Conservation (phyloP, 73 alveolate species). For the Tetrahymena borealis region DNA sequence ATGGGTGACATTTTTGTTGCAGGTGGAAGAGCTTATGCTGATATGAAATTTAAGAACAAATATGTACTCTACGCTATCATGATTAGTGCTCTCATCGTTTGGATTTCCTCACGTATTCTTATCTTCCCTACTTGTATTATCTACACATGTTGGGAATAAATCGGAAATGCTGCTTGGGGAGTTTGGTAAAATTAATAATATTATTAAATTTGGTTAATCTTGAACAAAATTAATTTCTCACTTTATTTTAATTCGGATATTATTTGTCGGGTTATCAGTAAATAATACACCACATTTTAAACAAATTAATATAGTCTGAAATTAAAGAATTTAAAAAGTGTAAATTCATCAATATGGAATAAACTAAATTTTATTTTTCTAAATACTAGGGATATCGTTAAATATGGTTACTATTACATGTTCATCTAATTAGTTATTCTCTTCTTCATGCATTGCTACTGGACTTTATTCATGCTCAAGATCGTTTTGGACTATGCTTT, state of each 20-base stretch:
- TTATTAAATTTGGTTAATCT: background rate
- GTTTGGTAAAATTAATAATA: background rate
- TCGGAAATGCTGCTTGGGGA: background rate
- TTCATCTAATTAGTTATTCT: slow-evolving; percentile 1
- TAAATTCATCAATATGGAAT: no score
- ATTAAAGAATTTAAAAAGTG: no score
- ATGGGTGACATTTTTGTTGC: slow-evolving; percentile 29
- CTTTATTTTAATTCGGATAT: background rate
- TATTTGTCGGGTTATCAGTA: no score
- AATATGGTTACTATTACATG: background rate
- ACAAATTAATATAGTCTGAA: no score
- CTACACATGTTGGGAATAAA: background rate
- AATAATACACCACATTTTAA: no score
- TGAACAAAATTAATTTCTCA: background rate
- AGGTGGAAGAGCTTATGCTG: slow-evolving; percentile 31
- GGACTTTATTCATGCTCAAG: slow-evolving; percentile 42
- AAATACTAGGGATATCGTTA: slow-evolving; percentile 5
- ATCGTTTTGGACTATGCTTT: slow-evolving; percentile 10
- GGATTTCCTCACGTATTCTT: slow-evolving; percentile 18
- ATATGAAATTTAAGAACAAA: background rate
- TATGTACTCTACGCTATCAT: background rate
- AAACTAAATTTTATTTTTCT: background rate
- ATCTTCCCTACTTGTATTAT: background rate
- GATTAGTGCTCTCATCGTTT: background rate
- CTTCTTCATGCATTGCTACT: slow-evolving; percentile 32